Evolutionary conservation across 495 filamentous ascomycete species (phyloP), one percentile per base, ranked within the genome.

Genomic region (Hypoxylon crocopeplum): DNA sequence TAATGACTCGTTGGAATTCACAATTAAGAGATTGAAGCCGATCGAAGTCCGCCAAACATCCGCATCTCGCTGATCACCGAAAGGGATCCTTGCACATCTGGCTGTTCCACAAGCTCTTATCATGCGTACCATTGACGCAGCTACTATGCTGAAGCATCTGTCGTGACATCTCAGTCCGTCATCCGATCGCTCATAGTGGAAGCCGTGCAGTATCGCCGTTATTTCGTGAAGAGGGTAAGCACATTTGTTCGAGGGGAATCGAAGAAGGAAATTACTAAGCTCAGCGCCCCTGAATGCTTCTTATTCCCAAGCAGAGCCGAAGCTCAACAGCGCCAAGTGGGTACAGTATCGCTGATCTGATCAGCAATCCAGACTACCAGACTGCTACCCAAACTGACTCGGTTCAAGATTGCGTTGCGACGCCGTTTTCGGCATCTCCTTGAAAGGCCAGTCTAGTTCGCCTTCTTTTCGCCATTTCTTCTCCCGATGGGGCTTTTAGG

Each of bases 391-490:
- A 58, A 42, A 34, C 60, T 64, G 54, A 54, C 60, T 64, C 53
- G 53, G 47, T 24, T 56, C 20, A 5, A 48, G 37, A 22, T 45
- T 48, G 44, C 48, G 37, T 45, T 52, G 41, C 48, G 54, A 34
- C 49, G 49, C 61, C 48, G 61, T 33, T 64, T 64, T 64, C 54
- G 61, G 61, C 55, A 59, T 45, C 38, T 59, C 49, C 55, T 59
- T 49, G 19, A 13, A 54, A 50, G 13, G 21, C 24, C 34, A 20
- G 34, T 27, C 32, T 39, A 36, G 20, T 19, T 36, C n/a, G n/a
- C 25, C 3, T 27, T 45, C 20, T 34, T 44, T 46, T 41, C 30
- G 33, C 42, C 53, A 52, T 36, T 17, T 39, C 5, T 15, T 27
- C 20, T 36, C 33, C n/a, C 16, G 16, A 45, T 10, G 25, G 37